A percentile compares a stretch with the other conserved stretches of the same genome.
Conservation (phyloP, 2,329 filamentous ascomycete genomes). For the Microdochium bolleyi region DNA sequence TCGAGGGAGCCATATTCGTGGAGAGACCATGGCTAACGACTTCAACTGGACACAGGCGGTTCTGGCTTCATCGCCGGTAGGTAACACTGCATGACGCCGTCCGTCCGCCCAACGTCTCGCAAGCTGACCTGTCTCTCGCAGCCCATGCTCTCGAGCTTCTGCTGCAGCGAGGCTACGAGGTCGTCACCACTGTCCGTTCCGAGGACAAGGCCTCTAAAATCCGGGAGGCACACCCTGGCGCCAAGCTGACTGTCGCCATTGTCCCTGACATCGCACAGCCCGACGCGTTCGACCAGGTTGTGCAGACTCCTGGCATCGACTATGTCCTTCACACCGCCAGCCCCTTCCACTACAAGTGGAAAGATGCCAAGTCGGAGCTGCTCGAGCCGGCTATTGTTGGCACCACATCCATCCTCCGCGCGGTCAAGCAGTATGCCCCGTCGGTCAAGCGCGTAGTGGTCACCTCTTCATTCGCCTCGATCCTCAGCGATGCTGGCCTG, state of each 20-base stretch:
- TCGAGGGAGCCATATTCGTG: not conserved
- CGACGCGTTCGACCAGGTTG: slow-evolving; percentile 63
- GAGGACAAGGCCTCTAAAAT: slow-evolving; percentile 46
- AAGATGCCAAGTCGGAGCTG: slow-evolving; percentile 43
- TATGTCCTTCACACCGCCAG: slow-evolving; percentile 54
- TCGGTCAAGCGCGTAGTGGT: slow-evolving; percentile 63
- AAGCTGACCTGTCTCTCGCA: slow-evolving; percentile 11
- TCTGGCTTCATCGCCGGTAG: slow-evolving; percentile 44
- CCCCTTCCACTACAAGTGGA: slow-evolving; percentile 47
- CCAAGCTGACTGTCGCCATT: slow-evolving; percentile 44
- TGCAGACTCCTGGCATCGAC: slow-evolving; percentile 39
- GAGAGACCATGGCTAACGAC: slow-evolving; percentile 1
- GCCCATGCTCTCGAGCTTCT: slow-evolving; percentile 49
- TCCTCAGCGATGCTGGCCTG: slow-evolving; percentile 30
- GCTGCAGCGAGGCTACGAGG: slow-evolving; percentile 38
- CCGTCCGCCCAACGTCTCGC: not conserved
- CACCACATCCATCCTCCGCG: slow-evolving; percentile 62
- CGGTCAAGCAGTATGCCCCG: slow-evolving; percentile 51
- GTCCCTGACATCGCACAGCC: slow-evolving; percentile 71
- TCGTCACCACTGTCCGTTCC: slow-evolving; percentile 48
- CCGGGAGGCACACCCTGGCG: slow-evolving; percentile 36
- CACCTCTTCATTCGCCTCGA: slow-evolving; percentile 47
- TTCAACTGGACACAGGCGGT: slow-evolving; percentile 26
- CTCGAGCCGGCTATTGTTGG: slow-evolving; percentile 50
- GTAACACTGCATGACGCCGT: slow-evolving; percentile 6